Conservation (phyloP, 2,329 filamentous ascomycete species). For the Stenocarpella maydis region DNA sequence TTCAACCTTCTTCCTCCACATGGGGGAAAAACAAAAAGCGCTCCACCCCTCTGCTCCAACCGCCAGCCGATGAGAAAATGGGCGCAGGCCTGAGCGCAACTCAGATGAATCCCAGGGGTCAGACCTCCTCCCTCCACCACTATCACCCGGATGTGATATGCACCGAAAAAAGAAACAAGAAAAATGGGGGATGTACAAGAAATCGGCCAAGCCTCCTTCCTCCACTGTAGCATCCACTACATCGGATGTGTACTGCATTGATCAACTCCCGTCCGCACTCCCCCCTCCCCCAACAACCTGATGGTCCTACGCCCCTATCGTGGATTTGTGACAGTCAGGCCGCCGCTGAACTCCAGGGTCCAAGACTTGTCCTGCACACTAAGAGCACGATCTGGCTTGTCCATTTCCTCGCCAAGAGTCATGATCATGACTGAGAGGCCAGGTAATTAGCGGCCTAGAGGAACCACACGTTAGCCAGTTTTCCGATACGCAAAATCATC, state of each 20-base stretch:
- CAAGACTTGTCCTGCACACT: no score
- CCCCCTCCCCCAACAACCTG: no score
- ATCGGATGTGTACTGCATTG: neutral
- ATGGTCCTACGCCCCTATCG: no score
- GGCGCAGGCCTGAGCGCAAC: no score
- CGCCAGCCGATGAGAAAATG: neutral
- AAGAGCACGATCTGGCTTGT: neutral
- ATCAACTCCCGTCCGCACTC: neutral
- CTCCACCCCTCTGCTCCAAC: neutral
- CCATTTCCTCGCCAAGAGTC: neutral
- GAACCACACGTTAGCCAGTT: slow-evolving; percentile 32
- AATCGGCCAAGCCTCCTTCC: neutral
- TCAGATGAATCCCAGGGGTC: neutral
- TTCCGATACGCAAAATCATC: neutral
- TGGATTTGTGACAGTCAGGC: no score
- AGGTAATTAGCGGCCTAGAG: slow-evolving; percentile 63
- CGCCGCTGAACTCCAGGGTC: no score
- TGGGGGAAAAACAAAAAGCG: neutral
- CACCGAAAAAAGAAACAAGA: neutral
- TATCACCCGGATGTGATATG: neutral
- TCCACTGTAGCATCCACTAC: neutral
- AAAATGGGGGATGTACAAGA: slow-evolving; percentile 16
- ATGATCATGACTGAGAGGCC: slow-evolving; percentile 59
- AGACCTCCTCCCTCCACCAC: neutral
- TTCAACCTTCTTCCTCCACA: neutral